Conservation (phyloP, 2,329 filamentous ascomycete genomes). For the Colletotrichum lentis region DNA sequence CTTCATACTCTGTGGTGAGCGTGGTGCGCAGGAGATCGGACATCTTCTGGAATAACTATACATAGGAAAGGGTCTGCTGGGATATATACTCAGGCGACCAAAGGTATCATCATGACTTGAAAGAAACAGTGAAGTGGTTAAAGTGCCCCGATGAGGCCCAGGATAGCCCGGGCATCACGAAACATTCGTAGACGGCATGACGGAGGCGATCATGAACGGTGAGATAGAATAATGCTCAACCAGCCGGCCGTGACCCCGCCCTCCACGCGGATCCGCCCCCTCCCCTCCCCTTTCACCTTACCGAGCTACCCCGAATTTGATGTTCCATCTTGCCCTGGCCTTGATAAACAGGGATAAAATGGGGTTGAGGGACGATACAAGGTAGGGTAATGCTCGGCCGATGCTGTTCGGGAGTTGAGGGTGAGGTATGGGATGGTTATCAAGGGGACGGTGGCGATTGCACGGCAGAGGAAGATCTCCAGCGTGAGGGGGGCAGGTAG, state of each 20-base stretch:
- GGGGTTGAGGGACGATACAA: neutral
- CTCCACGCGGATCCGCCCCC: conserved; percentile 4
- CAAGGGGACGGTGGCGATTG: too few relatives aligned
- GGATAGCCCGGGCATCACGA: too few relatives aligned
- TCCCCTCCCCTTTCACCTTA: neutral
- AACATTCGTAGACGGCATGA: neutral
- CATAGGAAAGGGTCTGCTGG: too few relatives aligned
- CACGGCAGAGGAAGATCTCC: neutral
- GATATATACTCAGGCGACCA: too few relatives aligned
- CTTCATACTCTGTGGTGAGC: too few relatives aligned
- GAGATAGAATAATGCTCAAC: conserved; percentile 28
- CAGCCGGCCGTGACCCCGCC: neutral
- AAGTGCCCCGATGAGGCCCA: too few relatives aligned
- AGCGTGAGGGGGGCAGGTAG: neutral
- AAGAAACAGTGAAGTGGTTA: too few relatives aligned
- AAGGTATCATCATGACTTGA: too few relatives aligned
- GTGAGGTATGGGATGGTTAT: neutral
- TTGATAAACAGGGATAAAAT: too few relatives aligned
- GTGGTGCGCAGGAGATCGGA: too few relatives aligned
- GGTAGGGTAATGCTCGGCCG: conserved; percentile 23
- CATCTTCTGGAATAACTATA: too few relatives aligned
- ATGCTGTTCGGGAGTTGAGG: neutral
- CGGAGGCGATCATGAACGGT: neutral
- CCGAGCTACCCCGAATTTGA: neutral
- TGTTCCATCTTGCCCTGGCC: neutral